phyloP scores from a whole-genome alignment of 768 basidiomycete genomes.

The Tricholoma hemisulphureum region DNA sequence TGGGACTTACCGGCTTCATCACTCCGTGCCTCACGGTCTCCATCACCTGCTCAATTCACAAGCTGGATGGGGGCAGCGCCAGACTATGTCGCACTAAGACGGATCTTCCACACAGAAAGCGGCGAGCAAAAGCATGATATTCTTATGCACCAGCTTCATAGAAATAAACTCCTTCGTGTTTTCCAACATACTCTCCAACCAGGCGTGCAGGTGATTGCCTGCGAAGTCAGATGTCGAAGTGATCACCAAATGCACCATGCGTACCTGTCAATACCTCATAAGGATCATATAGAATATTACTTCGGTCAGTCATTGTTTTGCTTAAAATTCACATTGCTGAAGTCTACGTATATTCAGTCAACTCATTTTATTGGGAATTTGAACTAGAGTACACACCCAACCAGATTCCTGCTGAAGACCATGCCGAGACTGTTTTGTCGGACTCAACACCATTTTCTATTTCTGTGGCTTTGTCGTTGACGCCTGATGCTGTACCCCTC shows the following conservation, averaged over 20 bases:
- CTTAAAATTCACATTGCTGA: neutral
- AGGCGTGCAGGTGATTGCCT: neutral
- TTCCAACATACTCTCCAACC: neutral
- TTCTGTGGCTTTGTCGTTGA: neutral
- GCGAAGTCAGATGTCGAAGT: neutral
- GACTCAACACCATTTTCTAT: neutral
- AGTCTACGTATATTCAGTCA: neutral
- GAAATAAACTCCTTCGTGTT: neutral
- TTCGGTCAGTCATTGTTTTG: neutral
- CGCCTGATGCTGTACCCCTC: neutral
- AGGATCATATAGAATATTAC: neutral
- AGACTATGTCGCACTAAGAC: neutral
- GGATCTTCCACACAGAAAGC: neutral
- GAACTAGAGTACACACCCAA: neutral
- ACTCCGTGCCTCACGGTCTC: neutral
- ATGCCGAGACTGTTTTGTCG: neutral
- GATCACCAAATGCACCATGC: neutral
- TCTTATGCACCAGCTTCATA: neutral
- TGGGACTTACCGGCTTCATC: neutral
- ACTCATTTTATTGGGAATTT: neutral
- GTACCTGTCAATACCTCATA: neutral
- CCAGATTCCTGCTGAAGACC: neutral
- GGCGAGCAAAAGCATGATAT: neutral
- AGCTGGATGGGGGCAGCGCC: neutral
- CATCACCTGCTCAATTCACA: neutral